These are phyloP conservation scores for Antitrichia curtipendula DNA, from an alignment of 225 moss, liverwort and hornwort genomes.

Conservation along the genomic window DNA sequence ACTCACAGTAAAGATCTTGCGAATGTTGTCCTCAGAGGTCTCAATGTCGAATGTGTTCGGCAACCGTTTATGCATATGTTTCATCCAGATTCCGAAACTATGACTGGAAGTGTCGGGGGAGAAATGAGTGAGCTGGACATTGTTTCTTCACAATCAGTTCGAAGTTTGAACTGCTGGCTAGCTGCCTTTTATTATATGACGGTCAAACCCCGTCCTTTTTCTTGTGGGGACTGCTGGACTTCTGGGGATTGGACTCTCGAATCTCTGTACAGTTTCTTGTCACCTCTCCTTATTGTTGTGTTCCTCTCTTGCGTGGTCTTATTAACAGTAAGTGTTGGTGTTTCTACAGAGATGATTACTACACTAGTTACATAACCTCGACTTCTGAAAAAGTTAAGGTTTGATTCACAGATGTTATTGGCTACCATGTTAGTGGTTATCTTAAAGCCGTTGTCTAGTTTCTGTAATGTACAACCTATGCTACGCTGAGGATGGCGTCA, in stretches of 20 bases:
- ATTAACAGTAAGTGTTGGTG: background rate
- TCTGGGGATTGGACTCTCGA: background rate
- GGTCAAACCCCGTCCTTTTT: background rate
- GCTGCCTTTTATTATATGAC: constrained; percentile 3
- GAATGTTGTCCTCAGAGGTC: background rate
- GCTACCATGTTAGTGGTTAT: background rate
- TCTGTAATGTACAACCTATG: constrained; percentile 13
- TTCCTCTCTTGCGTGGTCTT: background rate
- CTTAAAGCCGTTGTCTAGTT: background rate
- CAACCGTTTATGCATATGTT: background rate
- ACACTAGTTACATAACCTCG: background rate
- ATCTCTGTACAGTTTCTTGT: background rate
- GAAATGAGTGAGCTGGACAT: background rate
- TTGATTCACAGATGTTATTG: background rate
- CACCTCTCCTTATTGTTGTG: background rate
- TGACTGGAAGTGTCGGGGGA: background rate
- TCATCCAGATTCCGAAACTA: background rate
- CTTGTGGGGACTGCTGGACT: background rate
- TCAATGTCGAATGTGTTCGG: background rate
- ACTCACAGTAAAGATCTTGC: background rate
- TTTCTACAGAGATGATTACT: background rate
- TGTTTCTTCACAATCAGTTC: background rate
- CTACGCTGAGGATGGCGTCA: background rate
- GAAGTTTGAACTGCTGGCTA: background rate
- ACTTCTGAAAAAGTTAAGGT: background rate